Evolutionary conservation across 495 filamentous ascomycete species (phyloP), one percentile per base, ranked within the genome.

Genomic region (Aspergillus avenaceus): DNA sequence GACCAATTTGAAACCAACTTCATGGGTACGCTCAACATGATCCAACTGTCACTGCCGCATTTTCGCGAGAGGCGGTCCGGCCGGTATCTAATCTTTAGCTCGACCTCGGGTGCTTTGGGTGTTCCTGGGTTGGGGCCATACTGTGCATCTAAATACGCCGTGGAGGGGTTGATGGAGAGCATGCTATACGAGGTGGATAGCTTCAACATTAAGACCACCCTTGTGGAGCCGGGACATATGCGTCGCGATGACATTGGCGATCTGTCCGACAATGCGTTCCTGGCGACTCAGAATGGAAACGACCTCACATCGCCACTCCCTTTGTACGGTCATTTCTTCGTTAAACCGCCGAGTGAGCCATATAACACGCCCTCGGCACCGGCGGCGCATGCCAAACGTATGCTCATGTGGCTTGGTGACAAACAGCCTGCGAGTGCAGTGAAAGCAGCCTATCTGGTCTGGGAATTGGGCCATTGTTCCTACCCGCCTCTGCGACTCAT

Each of bases 1-100:
- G 93, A 92, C 62, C 92, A 97, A 66, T 97, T 97, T 68, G 87
- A 92, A 69, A 97, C 91, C 25, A 98, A 98, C 64, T 95, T 96
- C 72, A 90, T 91, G 67, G 93, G 93, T 46, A 92, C 90, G 0
- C 62, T 97, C 52, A 86, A 97, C 64, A 97, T 98, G 58, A 86
- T 97, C 51, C 89, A 96, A 65, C 70, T 87, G n/a, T 88, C 84
- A 18, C 66, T 97, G 25, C 88, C 90, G 0, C 90, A 96, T 72
- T 96, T 97, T 64, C 83, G 93, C 19, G 78, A 83, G 50, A 77
- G 84, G 38, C 73, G 78, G 5, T 75, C 78, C 2, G 92, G 93
- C 3, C 75, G 88, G 32, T 97, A 96, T 63, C 73, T 97, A 21
- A 95, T 97, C 55, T 97, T 97, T 67, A 92, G 87, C 64, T 91